Evolutionary conservation across 306 rosid species (phyloP), one percentile per base, ranked within the genome.

Genomic region (Sicyos edulis): DNA sequence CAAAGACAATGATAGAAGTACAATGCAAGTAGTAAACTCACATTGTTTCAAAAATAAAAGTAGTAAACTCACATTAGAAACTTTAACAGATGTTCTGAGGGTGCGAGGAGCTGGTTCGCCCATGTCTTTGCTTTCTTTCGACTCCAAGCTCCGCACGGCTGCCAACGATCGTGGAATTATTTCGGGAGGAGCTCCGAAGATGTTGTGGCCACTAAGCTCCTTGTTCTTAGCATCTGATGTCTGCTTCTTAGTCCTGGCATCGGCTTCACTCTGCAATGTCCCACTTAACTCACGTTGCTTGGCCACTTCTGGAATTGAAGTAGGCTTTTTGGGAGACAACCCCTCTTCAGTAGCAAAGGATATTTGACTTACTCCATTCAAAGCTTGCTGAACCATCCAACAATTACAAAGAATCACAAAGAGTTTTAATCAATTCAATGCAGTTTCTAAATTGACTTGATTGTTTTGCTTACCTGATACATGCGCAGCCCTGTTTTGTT

Each of bases 211-310:
- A n/a, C 76, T 74, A 20, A 93, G 91, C 82, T 93, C 99, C 83
- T 80, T 90, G 82, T 77, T 79, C 85, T 93, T 93, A 69, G 97
- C 85, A 78, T 78, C 78, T 29, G 99, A 90, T 60, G 64, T 67
- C 50, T 75, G 87, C 86, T 89, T 93, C 58, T 78, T 78, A 54
- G 16, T 73, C 81, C 77, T 83, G 2, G 85, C 22, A 70, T 84
- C 89, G 12, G 72, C 62, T 9, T 88, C 88, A 4, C 80, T 83
- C 65, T 80, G 85, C 81, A 88, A 75, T 17, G 95, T 87, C 66
- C 96, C 96, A 78, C 96, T 75, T 62, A 91, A 78, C 76, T 93
- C 99, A 34, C 95, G 97, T 81, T 93, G 99, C 91, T 93, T 93
- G 34, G 97, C 96, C 65, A 82, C 96, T 83, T 90, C 92, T 3